Evolutionary conservation across 202 grass and related monocot species (phyloP).

Genomic region (Eragrostis tef): DNA sequence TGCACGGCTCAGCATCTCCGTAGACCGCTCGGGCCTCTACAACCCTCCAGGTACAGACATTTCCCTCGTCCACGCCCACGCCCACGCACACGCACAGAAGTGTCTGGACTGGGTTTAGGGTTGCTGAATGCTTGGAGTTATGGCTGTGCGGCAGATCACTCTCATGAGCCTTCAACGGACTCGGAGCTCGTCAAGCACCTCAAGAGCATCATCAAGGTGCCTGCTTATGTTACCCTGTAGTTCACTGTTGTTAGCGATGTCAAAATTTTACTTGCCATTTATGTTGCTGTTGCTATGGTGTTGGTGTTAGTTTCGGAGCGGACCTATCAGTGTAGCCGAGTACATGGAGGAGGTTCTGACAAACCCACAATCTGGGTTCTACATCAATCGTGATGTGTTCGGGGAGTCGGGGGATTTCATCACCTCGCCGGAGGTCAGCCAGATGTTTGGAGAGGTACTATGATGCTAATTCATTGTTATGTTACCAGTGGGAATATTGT

Average conservation of each 20-base stretch:
- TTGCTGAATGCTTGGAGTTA: conserved; percentile 29
- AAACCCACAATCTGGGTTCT: conserved; percentile 83
- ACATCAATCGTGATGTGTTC: conserved; percentile 90
- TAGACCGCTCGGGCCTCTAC: conserved; percentile 80
- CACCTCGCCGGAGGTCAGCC: conserved; percentile 93
- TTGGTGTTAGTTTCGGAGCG: conserved; percentile 75
- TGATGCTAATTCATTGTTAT: conserved; percentile 14
- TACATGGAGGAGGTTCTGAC: conserved; percentile 98
- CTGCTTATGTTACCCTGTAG: not conserved
- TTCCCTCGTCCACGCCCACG: not conserved
- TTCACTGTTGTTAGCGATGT: not conserved
- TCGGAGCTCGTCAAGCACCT: conserved; percentile 88
- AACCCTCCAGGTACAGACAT: conserved; percentile 61
- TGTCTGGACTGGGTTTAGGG: conserved; percentile 37
- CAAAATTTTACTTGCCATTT: conserved; percentile 25
- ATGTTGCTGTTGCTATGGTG: conserved; percentile 33
- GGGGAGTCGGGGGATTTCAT: conserved; percentile 84
- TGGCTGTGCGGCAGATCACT: conserved; percentile 63
- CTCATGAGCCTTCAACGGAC: conserved; percentile 64
- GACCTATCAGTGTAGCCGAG: conserved; percentile 88
- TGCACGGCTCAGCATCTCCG: conserved; percentile 46
- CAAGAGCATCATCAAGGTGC: conserved; percentile 91
- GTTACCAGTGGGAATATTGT: not conserved
- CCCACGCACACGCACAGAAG: not conserved
- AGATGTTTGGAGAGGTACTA: conserved; percentile 98